Evolutionary conservation across 306 rosid genomes (phyloP).

Genomic region (Bauhinia variegata): DNA sequence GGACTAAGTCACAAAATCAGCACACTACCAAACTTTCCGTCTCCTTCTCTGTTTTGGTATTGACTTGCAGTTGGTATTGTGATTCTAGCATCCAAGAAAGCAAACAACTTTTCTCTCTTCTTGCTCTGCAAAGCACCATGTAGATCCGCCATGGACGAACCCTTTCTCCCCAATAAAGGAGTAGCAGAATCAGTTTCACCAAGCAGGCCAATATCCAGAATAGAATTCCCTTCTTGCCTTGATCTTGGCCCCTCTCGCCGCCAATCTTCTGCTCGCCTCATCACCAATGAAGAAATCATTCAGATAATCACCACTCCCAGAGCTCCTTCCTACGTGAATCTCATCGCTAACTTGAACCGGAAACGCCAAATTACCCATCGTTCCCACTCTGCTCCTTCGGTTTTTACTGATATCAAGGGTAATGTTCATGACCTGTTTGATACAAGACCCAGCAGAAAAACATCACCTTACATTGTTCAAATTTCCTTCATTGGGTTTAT

Average conservation of each 20-base stretch:
- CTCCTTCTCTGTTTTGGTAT: conserved; percentile 30
- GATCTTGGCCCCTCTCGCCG: conserved; percentile 36
- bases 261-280: conserved; percentile 35
- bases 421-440: conserved; percentile 36
- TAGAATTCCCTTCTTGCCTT: conserved; percentile 34
- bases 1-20: not conserved
- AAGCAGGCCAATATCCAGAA: conserved; percentile 34
- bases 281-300: conserved; percentile 45
- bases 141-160: conserved; percentile 48
- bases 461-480: conserved; percentile 44
- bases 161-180: conserved; percentile 40
- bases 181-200: conserved; percentile 29
- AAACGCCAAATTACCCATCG: conserved; percentile 45
- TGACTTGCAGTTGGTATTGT: conserved; percentile 38
- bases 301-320: conserved; percentile 42
- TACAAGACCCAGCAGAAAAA: conserved; percentile 9
- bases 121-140: conserved; percentile 18
- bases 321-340: conserved; percentile 44
- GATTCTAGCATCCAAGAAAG: not conserved
- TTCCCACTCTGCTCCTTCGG: conserved; percentile 62
- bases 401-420: conserved; percentile 38
- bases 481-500: conserved; percentile 48
- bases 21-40: conserved; percentile 3
- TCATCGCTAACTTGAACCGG: conserved; percentile 50
- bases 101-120: not conserved